Base-by-base conservation (phyloP, 2,329 filamentous ascomycete species). In the Fusarium decemcellulare region DNA sequence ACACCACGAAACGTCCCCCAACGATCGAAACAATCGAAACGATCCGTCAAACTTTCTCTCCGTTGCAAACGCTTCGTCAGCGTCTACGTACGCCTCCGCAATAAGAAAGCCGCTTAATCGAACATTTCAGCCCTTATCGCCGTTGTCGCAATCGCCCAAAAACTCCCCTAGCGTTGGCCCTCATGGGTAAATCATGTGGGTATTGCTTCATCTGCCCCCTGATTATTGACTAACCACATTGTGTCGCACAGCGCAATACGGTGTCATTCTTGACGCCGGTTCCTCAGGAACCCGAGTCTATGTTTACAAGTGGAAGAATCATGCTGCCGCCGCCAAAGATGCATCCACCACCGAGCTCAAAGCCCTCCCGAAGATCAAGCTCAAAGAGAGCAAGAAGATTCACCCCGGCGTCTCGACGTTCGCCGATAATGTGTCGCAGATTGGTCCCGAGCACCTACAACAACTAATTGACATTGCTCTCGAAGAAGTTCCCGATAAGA, bases 201-300 rank as follows among this genome's bases (percentile, higher is more conserved):
- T 75, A 62, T 37, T 61, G 50, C 46, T 30, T 39, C 29, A 57
- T 63, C 30, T 51, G 6, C 8, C 15, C 43, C 40, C 53, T 47
- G 30, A 42, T 53, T 54, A 46, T 51, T 65, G 50, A 68, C 72
- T 70, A 59, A 71, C 71, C 8, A 37, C 29, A 42, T 36, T 70
- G 27, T 42, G 53, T 65, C 39, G 29, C 47, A 39, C 65, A 90
- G 87, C 86, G 77, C 87, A 89, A 83, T 98, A 97, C 86, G 96
- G 95, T 78, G 93, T 98, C 75, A 95, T 99, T 78, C 89, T 99
- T 77, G 96, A 99, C 87, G 96, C 96, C 79, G 96, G 96, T 74
- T 98, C 96, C 81, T 98, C 96, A 80, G 95, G 96, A 79, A 98
- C 95, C 76, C 92, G 96, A 78, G 87, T 97, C 68, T 94, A 99